Evolutionary conservation across 2,329 filamentous ascomycete genomes (phyloP), one percentile per base, ranked within the genome.

Genomic region (Plenodomus tracheiphilus): DNA sequence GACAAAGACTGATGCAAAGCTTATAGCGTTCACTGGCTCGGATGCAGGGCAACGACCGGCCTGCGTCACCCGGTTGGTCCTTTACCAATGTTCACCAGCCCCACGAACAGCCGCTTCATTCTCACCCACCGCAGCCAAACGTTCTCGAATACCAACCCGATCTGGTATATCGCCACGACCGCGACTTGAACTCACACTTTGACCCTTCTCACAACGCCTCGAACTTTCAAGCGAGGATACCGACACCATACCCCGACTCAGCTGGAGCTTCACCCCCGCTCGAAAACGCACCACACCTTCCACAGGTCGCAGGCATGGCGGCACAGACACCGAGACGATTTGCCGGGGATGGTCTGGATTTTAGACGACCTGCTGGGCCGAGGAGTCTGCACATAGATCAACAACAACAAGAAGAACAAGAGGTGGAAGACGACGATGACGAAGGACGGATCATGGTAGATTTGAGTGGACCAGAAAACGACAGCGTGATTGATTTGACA

Each of bases 311-410:
- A 19, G 53, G 66, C 53, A 72, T 71, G 57, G 65, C 71, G 6
- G 46, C 65, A 17, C 36, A 59, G 28, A 53, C 61, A 20, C 65
- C 66, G 39, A 57, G 55, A 50, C 70, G 75, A 53, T 79, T 69
- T 54, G 64, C 73, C 13, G 78, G 81, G n/a, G 79, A 83, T 69
- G 81, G 81, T 3, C 71, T 77, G 38, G 82, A 85, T 54, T 80
- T 75, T 53, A 73, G 82, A 49, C 73, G 80, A 51, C 82, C 82
- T 1, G 67, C 74, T 15, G 73, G 75, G 15, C 69, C 74, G 69
- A 51, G 56, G 13, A 3, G 9, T 17, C 35, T 19, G 4, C 35
- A 37, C 50, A 41, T 25, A 39, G 11, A 32, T 32, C 9, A 32
- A 8, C 6, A 49, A 20, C 41, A 43, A 10, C 41, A 44, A 10